phyloP scores from a whole-genome alignment of 352 stramenopile genomes.

The Phytophthora vignae region DNA sequence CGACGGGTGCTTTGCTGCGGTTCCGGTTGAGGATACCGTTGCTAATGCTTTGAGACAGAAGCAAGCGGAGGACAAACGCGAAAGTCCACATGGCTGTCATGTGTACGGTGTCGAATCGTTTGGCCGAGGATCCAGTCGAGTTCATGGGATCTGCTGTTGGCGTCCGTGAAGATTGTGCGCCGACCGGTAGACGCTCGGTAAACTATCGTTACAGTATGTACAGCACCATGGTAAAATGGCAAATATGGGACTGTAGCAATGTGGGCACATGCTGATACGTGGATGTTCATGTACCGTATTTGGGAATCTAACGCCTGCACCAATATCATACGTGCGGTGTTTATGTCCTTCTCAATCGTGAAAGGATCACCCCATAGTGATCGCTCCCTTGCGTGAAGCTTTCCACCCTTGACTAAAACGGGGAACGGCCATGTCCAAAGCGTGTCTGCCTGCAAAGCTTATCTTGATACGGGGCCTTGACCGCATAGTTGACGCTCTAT shows the following conservation, averaged over 20 bases:
- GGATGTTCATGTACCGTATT: no score
- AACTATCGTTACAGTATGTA: not conserved
- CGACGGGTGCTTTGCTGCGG: no score
- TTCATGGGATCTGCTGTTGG: constrained; percentile 26
- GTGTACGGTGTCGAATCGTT: constrained; percentile 31
- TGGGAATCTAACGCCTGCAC: no score
- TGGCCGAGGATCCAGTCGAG: constrained; percentile 20
- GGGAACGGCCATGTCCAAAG: not conserved
- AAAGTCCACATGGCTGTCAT: constrained; percentile 31
- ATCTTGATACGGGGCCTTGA: no score
- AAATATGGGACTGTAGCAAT: no score
- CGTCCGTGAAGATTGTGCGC: constrained; percentile 14
- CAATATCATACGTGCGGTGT: no score
- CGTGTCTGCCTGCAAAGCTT: constrained; percentile 8
- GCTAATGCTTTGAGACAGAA: constrained; percentile 9
- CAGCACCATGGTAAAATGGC: no score
- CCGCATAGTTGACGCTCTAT: not conserved
- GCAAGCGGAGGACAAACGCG: constrained; percentile 4
- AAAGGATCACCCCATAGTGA: no score
- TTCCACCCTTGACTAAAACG: no score
- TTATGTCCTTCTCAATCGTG: no score
- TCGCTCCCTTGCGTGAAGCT: no score
- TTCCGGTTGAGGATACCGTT: constrained; percentile 1
- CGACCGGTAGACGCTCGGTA: constrained; percentile 1
- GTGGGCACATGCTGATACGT: no score